Percentiles rank a stretch among this genome's conserved stretches.
Conservation (phyloP, 805 yeast genomes). For the Saturnispora besseyi region DNA sequence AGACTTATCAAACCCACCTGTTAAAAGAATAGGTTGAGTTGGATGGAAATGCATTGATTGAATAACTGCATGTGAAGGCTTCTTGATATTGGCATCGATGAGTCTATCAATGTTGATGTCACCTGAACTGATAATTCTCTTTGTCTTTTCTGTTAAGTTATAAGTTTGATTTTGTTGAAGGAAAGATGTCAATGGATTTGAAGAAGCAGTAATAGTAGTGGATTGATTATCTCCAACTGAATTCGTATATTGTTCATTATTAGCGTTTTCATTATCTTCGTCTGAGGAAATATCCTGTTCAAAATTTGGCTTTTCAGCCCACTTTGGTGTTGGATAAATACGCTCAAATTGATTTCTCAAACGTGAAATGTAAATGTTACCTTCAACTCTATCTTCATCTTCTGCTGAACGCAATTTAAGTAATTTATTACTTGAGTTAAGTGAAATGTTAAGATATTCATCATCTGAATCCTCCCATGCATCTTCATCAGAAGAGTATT, state of each 20-base stretch:
- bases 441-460: conserved; percentile 56
- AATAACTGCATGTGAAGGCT: conserved; percentile 67
- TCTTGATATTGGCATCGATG: conserved; percentile 74
- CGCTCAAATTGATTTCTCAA: conserved; percentile 55
- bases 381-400: conserved; percentile 27
- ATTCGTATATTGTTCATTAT: conserved; percentile 8
- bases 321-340: conserved; percentile 74
- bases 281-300: conserved; percentile 29
- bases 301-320: conserved; percentile 58
- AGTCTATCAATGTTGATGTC: conserved; percentile 70
- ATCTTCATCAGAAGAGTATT: conserved; percentile 22
- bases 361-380: conserved; percentile 26
- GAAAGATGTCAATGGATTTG: conserved; percentile 28
- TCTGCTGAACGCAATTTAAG: conserved; percentile 62
- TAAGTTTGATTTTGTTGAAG: conserved; percentile 27
- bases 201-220: conserved; percentile 18
- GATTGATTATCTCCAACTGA: conserved; percentile 13
- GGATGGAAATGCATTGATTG: conserved; percentile 84
- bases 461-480: conserved; percentile 94
- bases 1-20: conserved; percentile 91
- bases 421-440: conserved; percentile 48
- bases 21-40: conserved; percentile 67
- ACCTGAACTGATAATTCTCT: conserved; percentile 58
- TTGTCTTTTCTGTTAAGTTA: conserved; percentile 26
- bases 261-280: conserved; percentile 11